These are phyloP conservation scores for Trichoderma pleuroti DNA, from an alignment of 2,329 filamentous ascomycete species.

Conservation along the genomic window DNA sequence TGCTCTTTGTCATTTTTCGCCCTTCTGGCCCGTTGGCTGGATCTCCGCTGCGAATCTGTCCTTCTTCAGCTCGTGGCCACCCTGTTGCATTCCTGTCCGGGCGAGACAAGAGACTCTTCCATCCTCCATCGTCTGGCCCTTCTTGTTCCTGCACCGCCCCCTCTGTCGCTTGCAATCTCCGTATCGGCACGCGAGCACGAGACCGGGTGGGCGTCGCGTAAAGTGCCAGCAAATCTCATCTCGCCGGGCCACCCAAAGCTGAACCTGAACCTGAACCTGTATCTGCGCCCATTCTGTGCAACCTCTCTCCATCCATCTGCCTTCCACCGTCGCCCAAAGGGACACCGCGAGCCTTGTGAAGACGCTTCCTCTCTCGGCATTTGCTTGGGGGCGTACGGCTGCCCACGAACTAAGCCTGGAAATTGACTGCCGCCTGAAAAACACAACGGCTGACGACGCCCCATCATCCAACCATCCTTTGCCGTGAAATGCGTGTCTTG, in stretches of 20 bases:
- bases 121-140: background rate
- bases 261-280: background rate
- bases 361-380: background rate
- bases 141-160: slow-evolving; percentile 16
- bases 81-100: background rate
- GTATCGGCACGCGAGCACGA: slow-evolving; percentile 19
- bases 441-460: background rate
- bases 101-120: slow-evolving; percentile 1
- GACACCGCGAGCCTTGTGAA: slow-evolving; percentile 5
- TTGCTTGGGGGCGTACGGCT: background rate
- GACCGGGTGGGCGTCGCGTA: slow-evolving; percentile 17
- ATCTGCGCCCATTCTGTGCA: slow-evolving; percentile 4
- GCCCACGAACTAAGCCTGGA: background rate
- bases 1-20: background rate
- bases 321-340: background rate
- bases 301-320: slow-evolving; percentile 1
- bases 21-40: background rate
- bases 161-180: slow-evolving; percentile 14
- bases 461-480: background rate
- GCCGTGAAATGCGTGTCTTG: slow-evolving; percentile 17
- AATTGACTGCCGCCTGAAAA: background rate
- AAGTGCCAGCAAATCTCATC: slow-evolving; percentile 13
- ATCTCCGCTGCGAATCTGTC: background rate
- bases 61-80: background rate
- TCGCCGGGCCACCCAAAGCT: background rate